Evolutionary conservation across 768 basidiomycete species (phyloP).

Genomic region (Lactarius tabidus): DNA sequence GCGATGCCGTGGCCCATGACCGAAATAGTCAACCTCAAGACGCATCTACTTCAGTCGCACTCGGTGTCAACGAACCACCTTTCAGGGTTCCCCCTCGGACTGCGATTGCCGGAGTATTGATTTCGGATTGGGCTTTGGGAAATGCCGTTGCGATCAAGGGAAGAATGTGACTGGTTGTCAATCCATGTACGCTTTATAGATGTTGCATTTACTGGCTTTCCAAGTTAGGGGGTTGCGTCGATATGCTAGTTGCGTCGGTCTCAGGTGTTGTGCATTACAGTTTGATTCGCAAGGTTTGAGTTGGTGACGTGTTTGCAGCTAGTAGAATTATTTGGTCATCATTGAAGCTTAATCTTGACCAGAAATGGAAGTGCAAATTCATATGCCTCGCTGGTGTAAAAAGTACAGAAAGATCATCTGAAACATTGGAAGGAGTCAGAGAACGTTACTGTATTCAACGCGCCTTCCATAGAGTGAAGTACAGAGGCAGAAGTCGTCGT

Average conservation of each 20-base stretch:
- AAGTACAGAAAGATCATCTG: not conserved
- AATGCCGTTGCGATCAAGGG: conserved; percentile 35
- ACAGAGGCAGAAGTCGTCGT: too few species aligned
- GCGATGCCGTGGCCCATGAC: conserved; percentile 31
- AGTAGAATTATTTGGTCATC: not conserved
- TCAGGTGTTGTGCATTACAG: not conserved
- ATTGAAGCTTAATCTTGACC: not conserved
- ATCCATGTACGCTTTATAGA: not conserved
- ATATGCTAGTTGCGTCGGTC: not conserved
- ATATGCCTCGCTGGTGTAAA: not conserved
- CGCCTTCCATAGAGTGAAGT: not conserved
- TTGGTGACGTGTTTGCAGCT: not conserved
- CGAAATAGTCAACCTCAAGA: conserved; percentile 20
- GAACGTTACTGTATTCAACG: not conserved
- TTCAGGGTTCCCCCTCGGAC: conserved; percentile 73
- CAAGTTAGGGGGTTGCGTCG: not conserved
- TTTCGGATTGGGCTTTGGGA: conserved; percentile 74
- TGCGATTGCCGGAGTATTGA: conserved; percentile 82
- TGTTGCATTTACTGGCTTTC: not conserved
- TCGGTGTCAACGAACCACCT: conserved; percentile 38
- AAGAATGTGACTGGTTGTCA: conserved; percentile 10
- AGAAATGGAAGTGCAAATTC: not conserved
- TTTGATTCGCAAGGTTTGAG: too few species aligned
- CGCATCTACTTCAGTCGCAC: conserved; percentile 27
- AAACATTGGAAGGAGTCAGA: not conserved